Percentiles rank a stretch among this genome's conserved stretches.
Evolutionary conservation across 139 green algal genomes (phyloP).

Genomic region (Trebouxia sp.): DNA sequence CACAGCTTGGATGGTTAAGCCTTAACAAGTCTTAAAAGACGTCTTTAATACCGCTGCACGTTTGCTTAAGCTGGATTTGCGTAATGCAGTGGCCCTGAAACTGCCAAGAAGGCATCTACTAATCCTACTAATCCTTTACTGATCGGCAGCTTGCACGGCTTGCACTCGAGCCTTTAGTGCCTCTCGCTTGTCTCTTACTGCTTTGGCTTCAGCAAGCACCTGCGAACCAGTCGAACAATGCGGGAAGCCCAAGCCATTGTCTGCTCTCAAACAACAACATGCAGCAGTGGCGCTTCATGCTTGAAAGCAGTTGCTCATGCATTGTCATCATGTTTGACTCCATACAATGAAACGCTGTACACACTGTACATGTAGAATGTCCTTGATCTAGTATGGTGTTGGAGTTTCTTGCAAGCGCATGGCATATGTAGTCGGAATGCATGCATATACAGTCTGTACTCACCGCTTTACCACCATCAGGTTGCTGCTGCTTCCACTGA

Average conservation of each 20-base stretch:
- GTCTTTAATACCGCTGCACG: too few relatives aligned
- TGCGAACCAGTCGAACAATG: neutral
- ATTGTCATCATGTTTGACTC: too few relatives aligned
- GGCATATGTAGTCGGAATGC: too few relatives aligned
- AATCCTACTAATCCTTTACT: neutral
- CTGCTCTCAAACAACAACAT: neutral
- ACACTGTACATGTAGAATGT: too few relatives aligned
- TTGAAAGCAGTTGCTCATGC: too few relatives aligned
- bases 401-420: too few relatives aligned
- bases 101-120: neutral
- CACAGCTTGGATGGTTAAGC: too few relatives aligned
- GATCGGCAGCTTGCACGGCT: neutral
- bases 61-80: neutral
- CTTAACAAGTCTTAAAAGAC: too few relatives aligned
- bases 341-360: too few relatives aligned
- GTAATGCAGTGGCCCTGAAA: neutral
- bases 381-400: too few relatives aligned
- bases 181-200: conserved; percentile 1
- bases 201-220: neutral
- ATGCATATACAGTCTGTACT: neutral
- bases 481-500: conserved; percentile 17
- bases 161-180: neutral
- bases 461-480: conserved; percentile 20
- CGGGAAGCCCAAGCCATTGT: neutral
- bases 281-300: too few relatives aligned